Evolutionary conservation across 2,329 filamentous ascomycete genomes (phyloP).

Genomic region (Monosporascus sp.): DNA sequence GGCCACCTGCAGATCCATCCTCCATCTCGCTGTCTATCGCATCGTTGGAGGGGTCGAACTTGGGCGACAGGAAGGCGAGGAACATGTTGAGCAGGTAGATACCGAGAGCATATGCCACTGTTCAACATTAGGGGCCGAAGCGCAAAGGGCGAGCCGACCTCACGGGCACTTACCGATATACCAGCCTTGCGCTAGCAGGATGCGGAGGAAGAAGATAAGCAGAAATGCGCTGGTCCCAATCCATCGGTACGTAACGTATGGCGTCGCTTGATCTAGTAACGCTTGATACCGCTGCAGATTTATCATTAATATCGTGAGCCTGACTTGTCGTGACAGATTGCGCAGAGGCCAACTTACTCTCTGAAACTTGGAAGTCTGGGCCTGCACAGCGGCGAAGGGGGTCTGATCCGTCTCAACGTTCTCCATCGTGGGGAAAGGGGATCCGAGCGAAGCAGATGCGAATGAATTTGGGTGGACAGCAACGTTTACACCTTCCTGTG

Average conservation of each 20-base stretch:
- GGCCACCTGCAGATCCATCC: slow-evolving; percentile 72
- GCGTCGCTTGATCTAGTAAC: slow-evolving; percentile 88
- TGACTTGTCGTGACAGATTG: neutral
- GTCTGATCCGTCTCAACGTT: slow-evolving; percentile 81
- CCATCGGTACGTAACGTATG: slow-evolving; percentile 88
- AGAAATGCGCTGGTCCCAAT: slow-evolving; percentile 71
- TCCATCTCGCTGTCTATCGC: slow-evolving; percentile 90
- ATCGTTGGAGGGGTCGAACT: slow-evolving; percentile 96
- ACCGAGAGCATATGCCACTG: slow-evolving; percentile 93
- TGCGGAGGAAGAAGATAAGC: slow-evolving; percentile 78
- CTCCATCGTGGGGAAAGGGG: slow-evolving; percentile 57
- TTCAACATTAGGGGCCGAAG: slow-evolving; percentile 5
- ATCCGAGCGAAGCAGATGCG: no score
- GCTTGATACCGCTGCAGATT: slow-evolving; percentile 77
- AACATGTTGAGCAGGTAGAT: slow-evolving; percentile 99
- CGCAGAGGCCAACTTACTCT: slow-evolving; percentile 47
- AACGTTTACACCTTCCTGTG: no score
- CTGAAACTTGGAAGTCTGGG: slow-evolving; percentile 72
- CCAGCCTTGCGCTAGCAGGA: slow-evolving; percentile 92
- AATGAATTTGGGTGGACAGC: no score
- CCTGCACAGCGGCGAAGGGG: slow-evolving; percentile 83
- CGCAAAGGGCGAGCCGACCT: neutral
- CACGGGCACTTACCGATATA: slow-evolving; percentile 71
- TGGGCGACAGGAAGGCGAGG: slow-evolving; percentile 95
- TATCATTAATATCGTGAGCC: slow-evolving; percentile 4